Percentiles rank a stretch among this genome's conserved stretches.
These are phyloP conservation scores for Helianthus annuus DNA, from an alignment of 129 eudicot species.

Conservation along the genomic window HanXRQr2.0-SUNRISE NC_035447.2:120256481-120256980, in stretches of 20 bases:
- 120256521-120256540: background rate
- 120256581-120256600: no score
- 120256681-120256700: slow-evolving; percentile 1
- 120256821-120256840: slow-evolving; percentile 96
- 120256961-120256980: slow-evolving; percentile 96
- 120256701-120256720: slow-evolving; percentile 8
- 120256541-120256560: no score
- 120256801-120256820: slow-evolving; percentile 98
- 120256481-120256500: slow-evolving; percentile 21
- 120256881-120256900: slow-evolving; percentile 68
- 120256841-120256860: slow-evolving; percentile 74
- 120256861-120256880: slow-evolving; percentile 72
- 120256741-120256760: slow-evolving; percentile 99
- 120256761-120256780: slow-evolving; percentile 94
- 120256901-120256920: slow-evolving; percentile 73
- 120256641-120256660: background rate
- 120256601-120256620: no score
- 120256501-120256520: background rate
- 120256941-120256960: slow-evolving; percentile 88
- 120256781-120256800: slow-evolving; percentile 99
- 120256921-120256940: slow-evolving; percentile 95
- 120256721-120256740: slow-evolving; percentile 93
- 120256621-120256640: no score
- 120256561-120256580: no score
- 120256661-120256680: background rate